Evolutionary conservation across 177 flowering plant genomes (phyloP), one percentile per base, ranked within the genome.

Genomic region (Telopea speciosissima): DNA sequence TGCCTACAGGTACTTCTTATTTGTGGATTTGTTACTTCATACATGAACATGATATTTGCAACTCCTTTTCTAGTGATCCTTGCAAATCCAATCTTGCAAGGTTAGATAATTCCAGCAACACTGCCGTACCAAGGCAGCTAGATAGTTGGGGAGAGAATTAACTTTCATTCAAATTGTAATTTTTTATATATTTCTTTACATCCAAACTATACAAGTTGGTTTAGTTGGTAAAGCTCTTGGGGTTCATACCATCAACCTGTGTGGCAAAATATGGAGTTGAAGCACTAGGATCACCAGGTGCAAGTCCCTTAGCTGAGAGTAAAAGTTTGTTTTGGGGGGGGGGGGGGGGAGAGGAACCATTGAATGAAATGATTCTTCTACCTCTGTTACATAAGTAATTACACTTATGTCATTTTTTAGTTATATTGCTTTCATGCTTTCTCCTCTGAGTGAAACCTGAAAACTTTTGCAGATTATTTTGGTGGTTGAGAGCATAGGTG

Each of bases 401-500:
- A 21, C 17, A 12, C 54, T 12, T 49, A 3, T 13, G 17, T 49
- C 8, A 12, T 49, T 49, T 49, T 16, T 12, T 49, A 12, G 7
- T 49, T 62, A 19, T 63, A 28, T 28, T 31, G 68, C 28, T 66
- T 66, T 66, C 49, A 68, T 62, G 68, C 63, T 54, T 40, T 45
- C 24, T 26, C 61, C 21, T 66, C 54, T 62, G 56, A 40, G 71
- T 31, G 66, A 24, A 24, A 65, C 8, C 14, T 62, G 36, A 14
- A 28, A 16, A 75, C 23, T 74, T 67, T 36, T 74, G 81, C 89
- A 94, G 98, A 90, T 90, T 65, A 73, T 94, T 75, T 77, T 94
- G 84, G 90, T 89, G 73, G 96, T 92, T 56, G 97, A 94, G 81
- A 86, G 95, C 80, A 87, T 88, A 22, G 82, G 90, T 73, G 81